Percentiles rank a stretch among this genome's conserved stretches.
Conservation (phyloP, 176 grass and related monocot species). For the Zoysia japonica region DNA sequence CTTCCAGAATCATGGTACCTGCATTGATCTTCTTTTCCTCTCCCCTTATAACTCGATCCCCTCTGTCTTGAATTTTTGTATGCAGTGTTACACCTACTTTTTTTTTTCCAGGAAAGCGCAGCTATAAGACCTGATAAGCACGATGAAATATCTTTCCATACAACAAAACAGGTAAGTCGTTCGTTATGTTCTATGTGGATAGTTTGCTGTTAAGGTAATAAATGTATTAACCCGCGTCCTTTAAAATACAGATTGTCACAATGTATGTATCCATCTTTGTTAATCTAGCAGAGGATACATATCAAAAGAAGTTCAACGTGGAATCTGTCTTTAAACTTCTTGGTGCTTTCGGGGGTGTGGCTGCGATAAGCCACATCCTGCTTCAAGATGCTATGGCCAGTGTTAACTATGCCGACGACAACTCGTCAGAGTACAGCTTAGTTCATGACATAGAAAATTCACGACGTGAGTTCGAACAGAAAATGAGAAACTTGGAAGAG, state of each 20-base stretch:
- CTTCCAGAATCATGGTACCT: conserved; percentile 27
- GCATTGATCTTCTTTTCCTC: neutral
- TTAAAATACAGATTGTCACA: neutral
- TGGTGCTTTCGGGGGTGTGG: too few relatives aligned
- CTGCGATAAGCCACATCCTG: too few relatives aligned
- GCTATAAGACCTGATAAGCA: conserved; percentile 26
- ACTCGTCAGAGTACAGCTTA: neutral
- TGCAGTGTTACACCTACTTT: too few relatives aligned
- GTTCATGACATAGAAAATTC: neutral
- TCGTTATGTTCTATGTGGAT: neutral
- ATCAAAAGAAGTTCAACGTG: neutral
- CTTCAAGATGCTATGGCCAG: neutral
- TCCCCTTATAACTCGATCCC: too few relatives aligned
- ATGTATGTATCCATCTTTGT: conserved; percentile 18
- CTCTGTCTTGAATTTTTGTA: too few relatives aligned
- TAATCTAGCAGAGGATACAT: neutral
- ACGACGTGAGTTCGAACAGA: neutral
- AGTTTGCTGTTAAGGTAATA: neutral
- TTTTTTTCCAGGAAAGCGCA: conserved; percentile 19
- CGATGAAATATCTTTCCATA: conserved; percentile 9
- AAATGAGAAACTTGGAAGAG: neutral
- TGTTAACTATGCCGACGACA: neutral
- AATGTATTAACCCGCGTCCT: neutral
- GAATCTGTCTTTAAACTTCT: neutral
- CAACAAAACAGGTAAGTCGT: conserved; percentile 31